Base-by-base conservation (phyloP, 1,284 basidiomycete species). In the Boletus hoseneyae region DNA sequence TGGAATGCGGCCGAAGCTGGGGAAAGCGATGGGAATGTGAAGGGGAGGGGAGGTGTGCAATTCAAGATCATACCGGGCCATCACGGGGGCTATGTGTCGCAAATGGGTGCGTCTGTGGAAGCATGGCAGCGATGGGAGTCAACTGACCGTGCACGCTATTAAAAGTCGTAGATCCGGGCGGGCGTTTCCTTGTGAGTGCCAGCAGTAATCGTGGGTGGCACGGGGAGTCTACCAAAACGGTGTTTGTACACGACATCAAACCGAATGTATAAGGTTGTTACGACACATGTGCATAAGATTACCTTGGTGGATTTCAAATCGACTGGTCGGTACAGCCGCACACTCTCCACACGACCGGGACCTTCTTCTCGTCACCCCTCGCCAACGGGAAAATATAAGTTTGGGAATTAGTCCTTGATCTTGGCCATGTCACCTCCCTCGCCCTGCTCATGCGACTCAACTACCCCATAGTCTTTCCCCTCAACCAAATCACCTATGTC, bases 61-160 rank as follows among this genome's bases (percentile, higher is more conserved):
- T 97, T 97, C 77, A 93, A 93, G 70, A 97, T 98, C 55, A 91
- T 99, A 34, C 90, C 94, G 5, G 96, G 96, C 0, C 95, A 98
- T 70, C 93, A 97, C 70, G 94, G 95, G 27, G 95, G 93, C 2
- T 90, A 86, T 53, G 81, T 97, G 15, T 96, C 93, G 5, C 87
- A 90, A 59, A 90, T 97, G 81, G 68, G 93, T 95, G 69, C 64
- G 87, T 69, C 69, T 64, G 87, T 69, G 47, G 46, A 45, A 48
- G 37, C 45, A 45, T 45, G 55, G 54, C 33, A 25, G 33, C 56
- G 34, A 47, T 45, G 10, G 13, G n/a, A 32, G 51, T 56, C 52
- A 55, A 56, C 57, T 55, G 60, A 56, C 54, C 54, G n/a, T 46
- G 55, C 43, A 52, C 49, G 48, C 46, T 53, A 47, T 52, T 54